phyloP scores from a whole-genome alignment of 2,329 filamentous ascomycete species.

The Aspergillus viridinutans region DNA sequence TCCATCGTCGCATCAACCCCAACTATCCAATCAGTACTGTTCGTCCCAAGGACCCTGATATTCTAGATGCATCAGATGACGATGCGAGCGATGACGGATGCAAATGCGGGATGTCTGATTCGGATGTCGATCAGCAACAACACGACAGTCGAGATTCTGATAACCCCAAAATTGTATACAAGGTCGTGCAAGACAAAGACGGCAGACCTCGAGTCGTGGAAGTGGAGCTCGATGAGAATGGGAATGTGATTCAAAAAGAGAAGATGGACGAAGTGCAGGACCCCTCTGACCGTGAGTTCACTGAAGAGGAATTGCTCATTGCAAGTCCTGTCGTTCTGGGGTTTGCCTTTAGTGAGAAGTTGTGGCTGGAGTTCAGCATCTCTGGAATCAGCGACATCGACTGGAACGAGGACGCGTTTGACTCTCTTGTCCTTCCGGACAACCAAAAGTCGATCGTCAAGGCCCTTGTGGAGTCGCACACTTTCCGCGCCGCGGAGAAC shows the following conservation, averaged over 20 bases:
- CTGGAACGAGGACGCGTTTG: constrained; percentile 80
- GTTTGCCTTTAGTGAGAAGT: constrained; percentile 81
- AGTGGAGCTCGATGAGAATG: constrained; percentile 54
- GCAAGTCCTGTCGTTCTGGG: constrained; percentile 80
- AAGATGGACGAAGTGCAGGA: constrained; percentile 49
- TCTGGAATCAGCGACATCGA: constrained; percentile 73
- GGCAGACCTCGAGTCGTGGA: constrained; percentile 50
- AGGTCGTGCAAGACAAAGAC: constrained; percentile 52
- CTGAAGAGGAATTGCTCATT: constrained; percentile 77
- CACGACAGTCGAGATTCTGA: constrained; percentile 35
- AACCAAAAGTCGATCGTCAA: constrained; percentile 67
- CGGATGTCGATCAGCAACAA: constrained; percentile 35
- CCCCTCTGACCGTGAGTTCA: constrained; percentile 55
- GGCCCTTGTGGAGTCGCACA: constrained; percentile 78
- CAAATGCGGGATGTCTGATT: constrained; percentile 32
- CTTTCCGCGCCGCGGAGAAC: constrained; percentile 73
- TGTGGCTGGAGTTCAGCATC: constrained; percentile 85
- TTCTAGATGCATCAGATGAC: constrained; percentile 47
- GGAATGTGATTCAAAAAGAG: constrained; percentile 52
- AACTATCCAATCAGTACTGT: constrained; percentile 77
- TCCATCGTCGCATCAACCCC: constrained; percentile 77
- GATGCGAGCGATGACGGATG: constrained; percentile 41
- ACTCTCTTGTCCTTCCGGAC: constrained; percentile 67
- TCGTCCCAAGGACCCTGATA: constrained; percentile 65
- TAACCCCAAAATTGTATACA: constrained; percentile 44